Evolutionary conservation across 169 alveolate species (phyloP).

Genomic region (Besnoitia besnoiti): DNA sequence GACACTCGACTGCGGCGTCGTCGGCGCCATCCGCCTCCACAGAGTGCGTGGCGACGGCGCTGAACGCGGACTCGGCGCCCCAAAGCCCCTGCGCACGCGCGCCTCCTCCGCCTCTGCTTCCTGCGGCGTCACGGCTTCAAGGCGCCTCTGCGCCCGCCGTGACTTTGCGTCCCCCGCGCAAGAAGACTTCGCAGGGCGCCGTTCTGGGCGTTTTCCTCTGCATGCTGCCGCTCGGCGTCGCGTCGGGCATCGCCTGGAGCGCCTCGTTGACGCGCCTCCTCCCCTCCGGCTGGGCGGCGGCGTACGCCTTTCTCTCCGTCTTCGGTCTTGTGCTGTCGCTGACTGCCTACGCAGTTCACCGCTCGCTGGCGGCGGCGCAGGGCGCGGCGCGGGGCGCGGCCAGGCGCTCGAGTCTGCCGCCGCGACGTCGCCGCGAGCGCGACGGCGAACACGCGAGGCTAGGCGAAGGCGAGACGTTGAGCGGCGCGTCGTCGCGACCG

Average conservation of each 20-base stretch:
- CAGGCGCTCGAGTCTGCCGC: no score
- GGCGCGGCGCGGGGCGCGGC: not conserved
- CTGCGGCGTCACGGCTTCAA: not conserved
- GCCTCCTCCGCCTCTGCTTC: not conserved
- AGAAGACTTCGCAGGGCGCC: not conserved
- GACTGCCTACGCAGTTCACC: not conserved
- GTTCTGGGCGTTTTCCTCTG: conserved; percentile 9
- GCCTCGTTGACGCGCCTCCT: not conserved
- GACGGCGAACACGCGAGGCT: no score
- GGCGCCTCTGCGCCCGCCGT: not conserved
- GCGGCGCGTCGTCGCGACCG: no score
- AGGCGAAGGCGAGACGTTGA: no score
- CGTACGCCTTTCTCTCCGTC: not conserved
- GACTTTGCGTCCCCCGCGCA: not conserved
- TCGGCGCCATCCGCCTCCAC: no score
- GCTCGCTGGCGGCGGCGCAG: not conserved
- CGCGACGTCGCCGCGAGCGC: no score
- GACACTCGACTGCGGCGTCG: no score
- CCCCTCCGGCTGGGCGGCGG: conserved; percentile 12
- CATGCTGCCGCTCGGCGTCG: conserved; percentile 6
- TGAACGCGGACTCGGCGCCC: no score
- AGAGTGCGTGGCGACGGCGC: no score
- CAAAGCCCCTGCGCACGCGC: no score
- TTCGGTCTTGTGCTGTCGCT: not conserved
- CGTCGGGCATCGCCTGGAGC: not conserved